A percentile compares a stretch with the other conserved stretches of the same genome.
phyloP scores from a whole-genome alignment of 2,329 filamentous ascomycete species.

The Microcyclospora tardicrescens region DNA sequence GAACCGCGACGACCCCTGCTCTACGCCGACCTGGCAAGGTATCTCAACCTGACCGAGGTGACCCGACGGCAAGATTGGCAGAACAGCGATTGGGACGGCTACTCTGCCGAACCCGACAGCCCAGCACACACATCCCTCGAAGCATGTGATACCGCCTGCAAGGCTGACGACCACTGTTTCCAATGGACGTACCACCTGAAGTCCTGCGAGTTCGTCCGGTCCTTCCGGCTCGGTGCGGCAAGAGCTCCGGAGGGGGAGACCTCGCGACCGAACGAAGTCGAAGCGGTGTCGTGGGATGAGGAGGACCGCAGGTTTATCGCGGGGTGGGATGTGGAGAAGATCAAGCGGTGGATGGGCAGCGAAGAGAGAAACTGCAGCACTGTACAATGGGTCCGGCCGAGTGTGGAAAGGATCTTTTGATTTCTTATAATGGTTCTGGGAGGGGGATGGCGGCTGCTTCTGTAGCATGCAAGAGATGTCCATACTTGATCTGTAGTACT shows the following conservation, averaged over 20 bases:
- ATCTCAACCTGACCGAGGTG: slow-evolving; percentile 14
- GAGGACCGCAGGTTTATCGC: slow-evolving; percentile 25
- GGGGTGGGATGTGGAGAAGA: slow-evolving; percentile 27
- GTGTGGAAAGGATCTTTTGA: slow-evolving; percentile 13
- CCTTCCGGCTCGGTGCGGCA: slow-evolving; percentile 25
- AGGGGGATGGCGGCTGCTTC: too few species aligned
- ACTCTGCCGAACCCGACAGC: slow-evolving; percentile 15
- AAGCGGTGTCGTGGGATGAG: slow-evolving; percentile 14
- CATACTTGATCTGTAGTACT: too few species aligned
- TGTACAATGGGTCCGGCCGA: slow-evolving; percentile 28
- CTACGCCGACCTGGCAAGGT: slow-evolving; percentile 21
- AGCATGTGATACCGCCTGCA: slow-evolving; percentile 35
- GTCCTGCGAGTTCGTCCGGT: slow-evolving; percentile 15
- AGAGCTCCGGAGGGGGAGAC: slow-evolving; percentile 17
- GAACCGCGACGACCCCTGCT: slow-evolving; percentile 13
- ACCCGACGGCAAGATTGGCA: slow-evolving; percentile 21
- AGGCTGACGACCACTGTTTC: slow-evolving; percentile 22
- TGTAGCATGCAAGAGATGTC: too few species aligned
- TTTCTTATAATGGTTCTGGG: too few species aligned
- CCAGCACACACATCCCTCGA: slow-evolving; percentile 21
- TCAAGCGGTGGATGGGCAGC: slow-evolving; percentile 19
- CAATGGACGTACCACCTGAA: slow-evolving; percentile 23
- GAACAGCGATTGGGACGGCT: slow-evolving; percentile 24
- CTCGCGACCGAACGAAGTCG: slow-evolving; percentile 19
- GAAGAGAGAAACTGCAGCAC: slow-evolving; percentile 25